Base-by-base conservation (phyloP, 2,329 filamentous ascomycete species). In the Chalaropsis thielavioides region DNA sequence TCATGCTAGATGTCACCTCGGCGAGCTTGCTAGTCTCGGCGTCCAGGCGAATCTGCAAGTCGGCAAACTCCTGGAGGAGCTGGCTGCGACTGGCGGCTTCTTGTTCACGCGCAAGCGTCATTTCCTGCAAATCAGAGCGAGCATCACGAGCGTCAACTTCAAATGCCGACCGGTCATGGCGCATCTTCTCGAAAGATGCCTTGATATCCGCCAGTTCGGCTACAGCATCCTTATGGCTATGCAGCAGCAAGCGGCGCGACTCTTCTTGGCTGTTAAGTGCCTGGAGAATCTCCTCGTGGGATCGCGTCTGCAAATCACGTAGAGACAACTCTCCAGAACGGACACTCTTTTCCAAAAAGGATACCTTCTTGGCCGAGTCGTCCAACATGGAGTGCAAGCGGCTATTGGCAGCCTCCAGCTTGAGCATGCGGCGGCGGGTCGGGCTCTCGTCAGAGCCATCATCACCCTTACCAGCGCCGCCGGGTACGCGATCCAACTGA, bases 341-440 rank as follows among this genome's bases (percentile, higher is more conserved):
- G 66, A 97, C 87, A 67, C 86, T 91, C 73, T 89, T 88, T 75
- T 97, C 94, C 24, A 97, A 77, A 0, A 87, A 83, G 6, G 92
- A 96, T 1, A 96, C 87, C 76, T 96, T 96, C 79, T 90, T 92
- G 19, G 87, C 81, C 2, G 92, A 96, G 73, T 96, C 91, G 74
- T 97, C 92, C 4, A 97, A 85, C 83, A 95, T 90, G 68, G 95
- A 90, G 71, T 97, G 92, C 15, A 97, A 81, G 65, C 91, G 86
- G 73, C 83, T 92, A 75, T 97, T 97, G 72, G 89, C 92, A 70
- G 90, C 85, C 75, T 97, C 92, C 4, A 97, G 82, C 76, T 96
- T 92, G 72, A 95, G 88, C 71, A 96, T 87, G 17, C 94, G 86
- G 64, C 87, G 83, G 60, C 88, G 73, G 1, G 90, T 92, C 0